These are phyloP conservation scores for Verticillium zaregamsianum DNA, from an alignment of 2,329 filamentous ascomycete species.

Conservation along the genomic window DNA sequence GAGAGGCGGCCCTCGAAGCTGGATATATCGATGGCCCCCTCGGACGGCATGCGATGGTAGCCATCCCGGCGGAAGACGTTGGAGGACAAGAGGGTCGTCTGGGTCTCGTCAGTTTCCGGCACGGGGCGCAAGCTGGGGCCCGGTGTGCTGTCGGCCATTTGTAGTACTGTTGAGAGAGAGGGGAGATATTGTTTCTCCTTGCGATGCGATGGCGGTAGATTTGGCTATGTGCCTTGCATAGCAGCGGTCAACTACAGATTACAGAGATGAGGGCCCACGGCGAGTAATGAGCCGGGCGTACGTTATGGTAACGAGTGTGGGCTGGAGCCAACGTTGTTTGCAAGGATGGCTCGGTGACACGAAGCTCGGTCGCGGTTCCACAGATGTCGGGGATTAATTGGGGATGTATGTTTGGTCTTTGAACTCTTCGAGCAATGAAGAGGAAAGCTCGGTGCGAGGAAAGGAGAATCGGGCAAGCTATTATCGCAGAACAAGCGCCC, in stretches of 20 bases:
- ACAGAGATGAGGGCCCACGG: not conserved
- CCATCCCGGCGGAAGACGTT: slow-evolving; percentile 3
- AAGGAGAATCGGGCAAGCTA: not conserved
- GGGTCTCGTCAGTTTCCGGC: slow-evolving; percentile 6
- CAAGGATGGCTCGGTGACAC: not conserved
- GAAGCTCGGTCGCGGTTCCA: not conserved
- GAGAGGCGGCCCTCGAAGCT: not conserved
- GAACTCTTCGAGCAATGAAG: not conserved
- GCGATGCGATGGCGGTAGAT: not conserved
- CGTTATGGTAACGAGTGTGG: not conserved
- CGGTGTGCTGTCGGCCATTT: slow-evolving; percentile 1
- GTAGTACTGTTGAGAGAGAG: not conserved
- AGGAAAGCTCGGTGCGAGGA: not conserved
- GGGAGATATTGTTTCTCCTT: too few relatives aligned
- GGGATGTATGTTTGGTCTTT: not conserved
- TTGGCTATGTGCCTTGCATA: not conserved
- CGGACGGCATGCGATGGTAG: slow-evolving; percentile 5
- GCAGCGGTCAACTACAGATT: not conserved
- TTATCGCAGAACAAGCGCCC: not conserved
- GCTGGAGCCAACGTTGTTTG: not conserved
- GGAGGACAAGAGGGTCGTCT: not conserved
- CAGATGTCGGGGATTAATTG: not conserved
- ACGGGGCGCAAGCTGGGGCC: not conserved
- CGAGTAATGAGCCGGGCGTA: not conserved
- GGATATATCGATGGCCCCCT: slow-evolving; percentile 7